phyloP scores from a whole-genome alignment of 2,329 filamentous ascomycete species.

The Nothopassalora personata region DNA sequence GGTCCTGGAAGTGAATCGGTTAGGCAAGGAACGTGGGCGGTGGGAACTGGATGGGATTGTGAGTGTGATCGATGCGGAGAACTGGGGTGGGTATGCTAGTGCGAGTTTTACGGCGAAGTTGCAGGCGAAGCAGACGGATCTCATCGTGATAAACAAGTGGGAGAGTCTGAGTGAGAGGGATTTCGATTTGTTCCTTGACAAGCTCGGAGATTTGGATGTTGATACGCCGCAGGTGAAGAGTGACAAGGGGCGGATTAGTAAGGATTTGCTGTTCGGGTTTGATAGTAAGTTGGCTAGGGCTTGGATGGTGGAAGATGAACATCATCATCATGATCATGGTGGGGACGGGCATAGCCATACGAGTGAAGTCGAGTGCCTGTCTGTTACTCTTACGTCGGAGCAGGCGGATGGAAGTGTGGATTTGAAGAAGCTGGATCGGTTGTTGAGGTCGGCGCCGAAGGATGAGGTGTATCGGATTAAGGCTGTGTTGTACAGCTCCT shows the following conservation, averaged over 20 bases:
- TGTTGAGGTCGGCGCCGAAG: slow-evolving; percentile 72
- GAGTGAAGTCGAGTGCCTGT: slow-evolving; percentile 84
- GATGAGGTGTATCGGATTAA: slow-evolving; percentile 97
- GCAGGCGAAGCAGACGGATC: slow-evolving; percentile 82
- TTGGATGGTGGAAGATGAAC: slow-evolving; percentile 30
- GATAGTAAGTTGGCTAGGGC: slow-evolving; percentile 70
- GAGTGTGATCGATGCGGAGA: slow-evolving; percentile 88
- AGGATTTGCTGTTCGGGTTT: slow-evolving; percentile 77
- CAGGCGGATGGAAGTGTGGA: slow-evolving; percentile 49
- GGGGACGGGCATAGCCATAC: slow-evolving; percentile 56
- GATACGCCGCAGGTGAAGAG: slow-evolving; percentile 77
- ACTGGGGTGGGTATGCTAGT: slow-evolving; percentile 89
- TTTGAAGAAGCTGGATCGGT: slow-evolving; percentile 54
- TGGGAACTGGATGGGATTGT: slow-evolving; percentile 84
- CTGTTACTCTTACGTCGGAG: slow-evolving; percentile 55
- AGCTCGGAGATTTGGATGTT: slow-evolving; percentile 73
- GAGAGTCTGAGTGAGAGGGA: slow-evolving; percentile 67
- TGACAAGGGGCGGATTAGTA: slow-evolving; percentile 69
- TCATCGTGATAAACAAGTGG: slow-evolving; percentile 93
- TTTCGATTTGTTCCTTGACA: slow-evolving; percentile 72
- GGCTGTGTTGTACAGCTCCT: slow-evolving; percentile 51
- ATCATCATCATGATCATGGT: slow-evolving; percentile 39
- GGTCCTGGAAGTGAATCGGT: slow-evolving; percentile 81
- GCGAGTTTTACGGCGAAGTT: slow-evolving; percentile 82
- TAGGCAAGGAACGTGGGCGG: slow-evolving; percentile 61